Evolutionary conservation across 441 rosid genomes (phyloP).

Genomic region (Adansonia gregorii): DNA sequence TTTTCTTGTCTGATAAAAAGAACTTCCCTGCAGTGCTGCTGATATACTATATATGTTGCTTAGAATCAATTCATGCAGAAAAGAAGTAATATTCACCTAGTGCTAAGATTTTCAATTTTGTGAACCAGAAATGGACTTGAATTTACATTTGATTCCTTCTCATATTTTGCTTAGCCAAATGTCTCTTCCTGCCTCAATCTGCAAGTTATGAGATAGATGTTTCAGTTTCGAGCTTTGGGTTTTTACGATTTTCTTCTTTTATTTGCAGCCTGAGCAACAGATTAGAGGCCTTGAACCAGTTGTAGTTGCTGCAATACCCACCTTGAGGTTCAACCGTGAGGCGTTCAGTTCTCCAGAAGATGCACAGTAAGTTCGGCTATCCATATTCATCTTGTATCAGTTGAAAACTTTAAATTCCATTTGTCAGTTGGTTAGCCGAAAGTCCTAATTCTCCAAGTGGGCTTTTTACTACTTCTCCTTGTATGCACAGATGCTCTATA

Average conservation of each 20-base stretch:
- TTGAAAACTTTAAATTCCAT: not conserved
- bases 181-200: not conserved
- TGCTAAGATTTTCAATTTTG: not conserved
- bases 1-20: not conserved
- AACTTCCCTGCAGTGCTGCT: not conserved
- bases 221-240: not conserved
- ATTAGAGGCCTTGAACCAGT: constrained; percentile 55
- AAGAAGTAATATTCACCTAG: not conserved
- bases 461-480: not conserved
- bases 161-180: not conserved
- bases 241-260: constrained; percentile 7
- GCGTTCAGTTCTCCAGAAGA: constrained; percentile 55
- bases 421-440: too few species aligned
- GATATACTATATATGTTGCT: not conserved
- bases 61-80: not conserved
- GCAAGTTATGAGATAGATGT: not conserved
- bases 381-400: not conserved
- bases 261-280: constrained; percentile 50
- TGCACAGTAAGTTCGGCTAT: constrained; percentile 54
- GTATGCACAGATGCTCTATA: constrained; percentile 24
- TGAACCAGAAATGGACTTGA: not conserved
- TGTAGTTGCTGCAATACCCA: constrained; percentile 63
- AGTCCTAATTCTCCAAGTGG: too few species aligned
- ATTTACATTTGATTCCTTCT: not conserved
- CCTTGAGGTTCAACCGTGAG: constrained; percentile 32